These are phyloP conservation scores for Candida multigemmis DNA, from an alignment of 805 yeast species.

Conservation along the genomic window DNA sequence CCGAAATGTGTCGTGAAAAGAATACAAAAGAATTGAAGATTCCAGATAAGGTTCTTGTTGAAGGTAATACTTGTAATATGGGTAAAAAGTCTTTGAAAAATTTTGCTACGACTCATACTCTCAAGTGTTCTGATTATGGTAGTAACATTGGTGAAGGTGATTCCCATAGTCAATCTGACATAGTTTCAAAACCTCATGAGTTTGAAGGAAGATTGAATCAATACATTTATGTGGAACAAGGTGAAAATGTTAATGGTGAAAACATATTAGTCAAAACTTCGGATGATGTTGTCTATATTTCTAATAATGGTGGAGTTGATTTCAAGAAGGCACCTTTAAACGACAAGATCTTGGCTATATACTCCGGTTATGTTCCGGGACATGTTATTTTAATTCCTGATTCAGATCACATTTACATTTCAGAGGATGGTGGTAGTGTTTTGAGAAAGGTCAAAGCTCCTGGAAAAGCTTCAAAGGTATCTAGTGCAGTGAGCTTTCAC, in stretches of 20 bases:
- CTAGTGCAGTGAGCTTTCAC: slow-evolving; percentile 51
- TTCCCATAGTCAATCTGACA: slow-evolving; percentile 8
- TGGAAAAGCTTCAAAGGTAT: slow-evolving; percentile 28
- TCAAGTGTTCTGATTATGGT: slow-evolving; percentile 27
- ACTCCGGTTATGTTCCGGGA: slow-evolving; percentile 51
- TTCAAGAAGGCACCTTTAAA: slow-evolving; percentile 22
- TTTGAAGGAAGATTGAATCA: slow-evolving; percentile 46
- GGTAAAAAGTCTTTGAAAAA: slow-evolving; percentile 13
- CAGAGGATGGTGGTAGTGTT: slow-evolving; percentile 58
- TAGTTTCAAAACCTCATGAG: slow-evolving; percentile 28
- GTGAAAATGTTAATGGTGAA: slow-evolving; percentile 22
- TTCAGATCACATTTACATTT: slow-evolving; percentile 40
- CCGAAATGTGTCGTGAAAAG: slow-evolving; percentile 12
- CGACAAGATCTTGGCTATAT: slow-evolving; percentile 20
- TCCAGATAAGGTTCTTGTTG: slow-evolving; percentile 31
- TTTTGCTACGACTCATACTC: slow-evolving; percentile 13
- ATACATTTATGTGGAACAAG: slow-evolving; percentile 55
- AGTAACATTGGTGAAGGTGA: slow-evolving; percentile 6
- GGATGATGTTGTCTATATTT: slow-evolving; percentile 45
- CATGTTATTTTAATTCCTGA: slow-evolving; percentile 47
- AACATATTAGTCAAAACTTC: slow-evolving; percentile 50
- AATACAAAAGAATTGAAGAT: slow-evolving; percentile 13
- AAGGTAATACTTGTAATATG: slow-evolving; percentile 37
- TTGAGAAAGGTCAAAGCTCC: slow-evolving; percentile 46
- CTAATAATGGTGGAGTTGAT: slow-evolving; percentile 43